Evolutionary conservation across 805 yeast species (phyloP), one percentile per base, ranked within the genome.

Genomic region (Pichia eremophila): DNA sequence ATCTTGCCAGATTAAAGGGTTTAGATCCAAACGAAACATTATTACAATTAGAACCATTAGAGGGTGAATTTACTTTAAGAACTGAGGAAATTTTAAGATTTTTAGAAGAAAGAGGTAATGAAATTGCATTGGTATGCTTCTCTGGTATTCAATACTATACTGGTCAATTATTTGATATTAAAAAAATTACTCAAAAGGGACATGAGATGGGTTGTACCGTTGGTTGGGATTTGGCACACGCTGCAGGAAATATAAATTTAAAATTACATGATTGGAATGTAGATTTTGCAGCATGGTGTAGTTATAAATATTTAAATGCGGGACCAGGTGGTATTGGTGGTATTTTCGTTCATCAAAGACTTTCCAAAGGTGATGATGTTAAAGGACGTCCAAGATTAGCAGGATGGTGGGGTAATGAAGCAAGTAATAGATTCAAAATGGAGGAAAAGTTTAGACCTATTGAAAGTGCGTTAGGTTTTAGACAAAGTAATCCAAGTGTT

Each of bases 181-280:
- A 71, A 44, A 62, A 62, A n/a, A 87, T 90, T 56, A 89, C 97
- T 1, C 57, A 59, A 9, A 68, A 67, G 42, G 89, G 83, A 6
- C 81, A 85, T 48, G 54, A 58, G 19, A 60, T 57, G 49, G 75
- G 67, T 27, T 73, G 85, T 35, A 68, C 75, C 2, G 85, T 82
- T 29, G 97, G 96, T 1, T 90, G 96, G 96, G 98, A 90, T 63
- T 71, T 90, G 55, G 98, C 98, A 1, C 98, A 90, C 62, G 96
- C 95, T 2, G 91, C 74, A 2, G 98, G 97, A 2, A 91, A 91
- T 62, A 90, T 87, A 2, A 81, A 79, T 8, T 64, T 91, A 45
- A 57, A 74, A 43, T 67, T 90, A 45, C 97, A 90, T 61, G 87
- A 85, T 43, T 90, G 96, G 96, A 68, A 74, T 48, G 93, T 86